Evolutionary conservation across 169 alveolate species (phyloP).

Genomic region (Besnoitia besnoiti): DNA sequence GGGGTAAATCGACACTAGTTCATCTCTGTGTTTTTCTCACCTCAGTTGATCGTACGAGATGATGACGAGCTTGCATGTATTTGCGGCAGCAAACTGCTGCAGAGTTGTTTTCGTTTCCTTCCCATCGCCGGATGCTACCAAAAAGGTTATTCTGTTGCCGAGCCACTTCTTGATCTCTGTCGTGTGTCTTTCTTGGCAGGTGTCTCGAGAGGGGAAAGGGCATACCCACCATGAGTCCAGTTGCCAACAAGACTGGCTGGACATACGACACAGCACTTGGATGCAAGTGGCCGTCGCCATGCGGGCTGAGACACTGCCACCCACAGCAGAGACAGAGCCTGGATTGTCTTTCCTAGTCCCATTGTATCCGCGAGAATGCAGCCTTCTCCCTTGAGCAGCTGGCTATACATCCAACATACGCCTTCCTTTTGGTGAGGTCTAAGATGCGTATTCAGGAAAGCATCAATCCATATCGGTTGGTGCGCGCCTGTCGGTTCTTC

Average conservation of each 20-base stretch:
- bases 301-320: neutral
- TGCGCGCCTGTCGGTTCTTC: neutral
- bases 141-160: conserved; percentile 3
- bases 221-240: conserved; percentile 37
- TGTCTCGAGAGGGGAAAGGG: neutral
- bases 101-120: neutral
- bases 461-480: neutral
- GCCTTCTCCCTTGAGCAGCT: conserved; percentile 26
- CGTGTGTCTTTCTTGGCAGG: neutral
- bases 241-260: conserved; percentile 52
- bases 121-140: conserved; percentile 34
- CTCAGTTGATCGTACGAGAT: conserved; percentile 58
- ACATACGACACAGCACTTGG: conserved; percentile 47
- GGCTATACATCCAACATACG: conserved; percentile 40
- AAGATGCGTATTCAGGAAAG: conserved; percentile 14
- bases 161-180: conserved; percentile 58
- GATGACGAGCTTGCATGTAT: conserved; percentile 5
- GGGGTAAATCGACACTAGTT: neutral
- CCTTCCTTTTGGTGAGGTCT: conserved; percentile 50
- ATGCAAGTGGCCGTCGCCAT: conserved; percentile 1
- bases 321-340: conserved; percentile 42
- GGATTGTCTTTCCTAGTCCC: conserved; percentile 61
- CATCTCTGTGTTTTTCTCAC: neutral
- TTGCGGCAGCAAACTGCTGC: conserved; percentile 23
- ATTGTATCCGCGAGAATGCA: conserved; percentile 57